Base-by-base conservation (phyloP, 2,329 filamentous ascomycete genomes). In the Pseudomassariella vexata region DNA sequence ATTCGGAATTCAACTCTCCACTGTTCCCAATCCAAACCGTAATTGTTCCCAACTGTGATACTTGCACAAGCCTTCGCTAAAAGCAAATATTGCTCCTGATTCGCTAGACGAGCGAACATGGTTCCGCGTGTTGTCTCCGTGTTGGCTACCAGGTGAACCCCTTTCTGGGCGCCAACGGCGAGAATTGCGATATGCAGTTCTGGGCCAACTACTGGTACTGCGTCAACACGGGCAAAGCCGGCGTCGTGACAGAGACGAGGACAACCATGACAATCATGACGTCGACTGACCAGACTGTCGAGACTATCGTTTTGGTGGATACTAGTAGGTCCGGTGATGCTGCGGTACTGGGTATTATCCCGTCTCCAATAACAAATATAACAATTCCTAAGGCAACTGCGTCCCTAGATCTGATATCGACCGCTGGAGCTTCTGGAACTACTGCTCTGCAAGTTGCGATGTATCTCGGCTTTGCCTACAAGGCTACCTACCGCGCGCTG, bases 181-280 rank as follows among this genome's bases (percentile, higher is more conserved):
- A 39, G 33, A 34, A 39, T 19, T 39, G 37, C 20, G 7, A 20
- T 9, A 17, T 9, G n/a, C 9, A 28, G 29, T 34, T 39, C 18
- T 36, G 24, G 33, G 33, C 33, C 17, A 31, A 28, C 15, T 39
- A 36, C 25, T 39, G 37, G 37, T 39, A 19, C 26, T 32, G 30
- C 12, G 21, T 32, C 14, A 18, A 14, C 7, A 15, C 15, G 21
- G 16, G 8, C 7, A 17, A 15, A 16, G n/a, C 20, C 3, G 4
- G 9, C 8, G 12, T 15, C 6, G 15, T 19, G 15, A 12, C 10
- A 9, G 16, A 14, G n/a, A 14, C 21, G 12, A 11, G 19, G 8
- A 25, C 14, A 21, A 19, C 19, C 11, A 32, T 15, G 6, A 21
- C 23, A 12, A 32, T 23, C 10, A n/a, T 15, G 7, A n/a, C 30